Percentiles rank a stretch among this genome's conserved stretches.
phyloP scores from a whole-genome alignment of 352 stramenopile species.

The Phytophthora sojae region DNA sequence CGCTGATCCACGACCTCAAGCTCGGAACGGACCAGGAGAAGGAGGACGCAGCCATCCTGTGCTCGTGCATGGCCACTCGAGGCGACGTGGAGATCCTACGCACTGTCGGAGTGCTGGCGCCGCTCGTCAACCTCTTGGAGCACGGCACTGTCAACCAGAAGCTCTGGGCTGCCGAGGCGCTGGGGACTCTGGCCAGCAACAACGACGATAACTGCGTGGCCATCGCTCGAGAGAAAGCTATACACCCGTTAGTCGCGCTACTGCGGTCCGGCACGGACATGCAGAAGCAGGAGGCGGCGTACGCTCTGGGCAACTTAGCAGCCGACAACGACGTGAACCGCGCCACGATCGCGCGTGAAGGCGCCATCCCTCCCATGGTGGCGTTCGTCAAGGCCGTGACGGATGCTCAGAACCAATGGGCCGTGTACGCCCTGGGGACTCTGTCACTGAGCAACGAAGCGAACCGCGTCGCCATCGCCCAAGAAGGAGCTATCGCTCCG shows the following conservation, averaged over 20 bases:
- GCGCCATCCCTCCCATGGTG: constrained; percentile 13
- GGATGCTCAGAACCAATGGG: constrained; percentile 12
- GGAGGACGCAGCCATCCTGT: constrained; percentile 21
- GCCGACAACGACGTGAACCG: constrained; percentile 5
- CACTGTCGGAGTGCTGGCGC: constrained; percentile 15
- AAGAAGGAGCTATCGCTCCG: constrained; percentile 2
- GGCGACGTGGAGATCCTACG: constrained; percentile 25
- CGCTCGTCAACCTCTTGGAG: background rate
- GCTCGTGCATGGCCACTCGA: constrained; percentile 27
- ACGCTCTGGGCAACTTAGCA: constrained; percentile 9
- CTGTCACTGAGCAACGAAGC: constrained; percentile 12
- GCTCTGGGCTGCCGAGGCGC: background rate
- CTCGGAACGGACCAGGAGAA: constrained; percentile 21
- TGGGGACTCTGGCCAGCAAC: constrained; percentile 3
- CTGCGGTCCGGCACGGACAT: constrained; percentile 6
- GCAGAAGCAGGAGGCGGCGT: constrained; percentile 8
- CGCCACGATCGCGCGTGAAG: background rate
- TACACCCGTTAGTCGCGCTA: constrained; percentile 5
- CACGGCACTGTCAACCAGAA: background rate
- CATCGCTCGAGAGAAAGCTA: background rate
- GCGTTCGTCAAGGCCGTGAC: constrained; percentile 3
- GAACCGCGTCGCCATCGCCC: constrained; percentile 3
- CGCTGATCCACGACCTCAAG: constrained; percentile 18
- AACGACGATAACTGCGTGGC: constrained; percentile 5
- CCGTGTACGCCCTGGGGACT: constrained; percentile 7